Evolutionary conservation across 129 eudicot species (phyloP), one percentile per base, ranked within the genome.

Genomic region (Scalesia atractyloides): DNA sequence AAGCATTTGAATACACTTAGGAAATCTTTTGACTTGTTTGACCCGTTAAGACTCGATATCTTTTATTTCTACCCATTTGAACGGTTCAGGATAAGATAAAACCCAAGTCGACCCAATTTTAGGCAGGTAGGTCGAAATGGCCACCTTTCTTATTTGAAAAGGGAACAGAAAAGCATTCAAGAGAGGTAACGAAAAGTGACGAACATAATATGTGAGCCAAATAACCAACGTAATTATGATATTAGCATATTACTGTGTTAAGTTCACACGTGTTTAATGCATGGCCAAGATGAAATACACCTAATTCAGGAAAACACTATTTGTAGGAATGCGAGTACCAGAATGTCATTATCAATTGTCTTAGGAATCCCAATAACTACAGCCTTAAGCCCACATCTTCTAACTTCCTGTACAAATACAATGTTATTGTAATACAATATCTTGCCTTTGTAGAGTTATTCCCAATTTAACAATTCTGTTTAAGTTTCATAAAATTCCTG

Each of bases 311-410:
- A 63, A 52, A 66, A 12, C 58, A 30, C 5, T 59, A 12, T 47
- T 68, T 59, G 60, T 19, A 48, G 63, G 60, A 69, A 60, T 34
- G 66, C 50, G 48, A 58, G 72, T 85, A 88, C 95, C 91, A 88
- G 97, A 71, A 89, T 89, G 79, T 89, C 96, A 78, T 89, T 88
- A 76, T 91, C 89, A 73, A 91, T 88, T 68, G 95, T 90, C 81
- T 87, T 90, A 22, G 97, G 97, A 61, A 91, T 86, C 68, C 97
- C 97, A 64, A 90, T 96, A 83, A 91, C 91, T 4, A 81, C 85
- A 65, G 88, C 94, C 76, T 91, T 89, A 22, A 91, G 84, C 58
- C 91, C 93, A 39, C 97, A 96, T 59, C 80, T 59, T 74, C 96
- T 82, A 67, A 91, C 57, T 85, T 91, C 97, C 97, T 91, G 96